Base-by-base conservation (phyloP, 106 monocot species). In the Apostasia ramifera region DNA sequence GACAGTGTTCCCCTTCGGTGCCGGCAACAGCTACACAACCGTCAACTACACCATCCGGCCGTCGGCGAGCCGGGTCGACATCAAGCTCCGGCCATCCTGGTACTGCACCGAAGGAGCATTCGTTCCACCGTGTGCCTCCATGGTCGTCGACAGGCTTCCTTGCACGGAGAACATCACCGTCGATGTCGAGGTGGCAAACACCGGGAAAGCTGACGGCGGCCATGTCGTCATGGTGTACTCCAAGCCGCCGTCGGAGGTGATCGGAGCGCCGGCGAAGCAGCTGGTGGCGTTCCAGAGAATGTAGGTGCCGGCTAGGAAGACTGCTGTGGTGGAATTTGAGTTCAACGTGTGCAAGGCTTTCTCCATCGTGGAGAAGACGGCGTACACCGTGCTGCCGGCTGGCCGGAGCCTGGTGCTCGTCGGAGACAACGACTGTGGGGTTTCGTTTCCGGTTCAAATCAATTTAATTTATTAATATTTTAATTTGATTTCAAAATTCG, bases 1-100 rank as follows among this genome's bases (percentile, higher is more conserved):
- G 0, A 74, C 57, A 54, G n/a, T 42, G 42, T 53, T 57, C 37
- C 37, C 38, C 45, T 74, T 66, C 13, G 74, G 74, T 6, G 49
- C 44, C 40, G 74, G 74, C 1, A 6, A 57, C 14, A 74, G 74
- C 57, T 74, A 74, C 66, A 64, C 74, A 4, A 66, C 7, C 2
- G 66, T 57, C 74, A 47, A 6, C 1, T 74, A 74, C 57, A 55
- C 44, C 5, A 40, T 68, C 12, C 4, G 13, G 13, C 3, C 69
- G 2, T 66, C 53, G 4, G 6, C 52, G 38, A 54, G 63, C 37
- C 1, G 8, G 53, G 2, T 61, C 40, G 10, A 10, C 40, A 60
- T 59, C 59, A 53, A 14, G 14, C 12, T 71, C 6, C 11, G 8
- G 2, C 5, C 1, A 38, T 13, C 2, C n/a, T 39, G 40, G 38